Base-by-base conservation (phyloP, 257 asterid genomes). In the Gynochthodes officinalis region DNA sequence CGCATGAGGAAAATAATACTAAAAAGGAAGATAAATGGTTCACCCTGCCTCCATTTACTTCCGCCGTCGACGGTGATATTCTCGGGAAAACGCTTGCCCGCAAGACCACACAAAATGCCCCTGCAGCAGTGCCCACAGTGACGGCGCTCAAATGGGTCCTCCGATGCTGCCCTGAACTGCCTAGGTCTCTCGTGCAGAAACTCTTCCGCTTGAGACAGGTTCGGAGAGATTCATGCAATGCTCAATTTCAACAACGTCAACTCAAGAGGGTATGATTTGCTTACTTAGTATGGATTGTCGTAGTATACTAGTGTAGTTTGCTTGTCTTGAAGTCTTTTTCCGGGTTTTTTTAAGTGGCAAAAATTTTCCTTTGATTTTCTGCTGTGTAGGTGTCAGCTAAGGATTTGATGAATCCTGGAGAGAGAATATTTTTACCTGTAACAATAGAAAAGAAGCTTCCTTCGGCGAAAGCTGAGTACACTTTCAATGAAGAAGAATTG, bases 121-220 rank as follows among this genome's bases (percentile, higher is more conserved):
- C 39, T 7, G 37, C 32, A 10, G 11, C 59, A 58, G 30, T 7
- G 11, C 27, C 78, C 62, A 19, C 74, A 44, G 73, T 78, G 81
- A 88, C 96, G 77, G 93, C 96, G 54, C 83, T 92, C 48, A 92
- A 92, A 74, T 95, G 98, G 98, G 85, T 90, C 54, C 85, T 73
- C 0, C 85, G 84, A 63, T 95, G 94, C 87, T 90, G 89, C 83
- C 99, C 99, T 49, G 84, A 92, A 74, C 82, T 92, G 64, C 98
- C 96, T 44, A 84, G 87, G 82, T 78, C 86, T 68, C 90, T 92
- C n/a, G 94, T 95, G 21, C 98, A 92, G 78, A 92, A 95, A 76
- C 95, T 95, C 73, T 92, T 95, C 67, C 95, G 98, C 63, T 73
- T 87, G 59, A 87, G 95, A 88, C 95, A 84, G 96, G 98, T 95